Evolutionary conservation across 2,329 filamentous ascomycete species (phyloP), one percentile per base, ranked within the genome.

Genomic region (Berkeleyomyces basicola): DNA sequence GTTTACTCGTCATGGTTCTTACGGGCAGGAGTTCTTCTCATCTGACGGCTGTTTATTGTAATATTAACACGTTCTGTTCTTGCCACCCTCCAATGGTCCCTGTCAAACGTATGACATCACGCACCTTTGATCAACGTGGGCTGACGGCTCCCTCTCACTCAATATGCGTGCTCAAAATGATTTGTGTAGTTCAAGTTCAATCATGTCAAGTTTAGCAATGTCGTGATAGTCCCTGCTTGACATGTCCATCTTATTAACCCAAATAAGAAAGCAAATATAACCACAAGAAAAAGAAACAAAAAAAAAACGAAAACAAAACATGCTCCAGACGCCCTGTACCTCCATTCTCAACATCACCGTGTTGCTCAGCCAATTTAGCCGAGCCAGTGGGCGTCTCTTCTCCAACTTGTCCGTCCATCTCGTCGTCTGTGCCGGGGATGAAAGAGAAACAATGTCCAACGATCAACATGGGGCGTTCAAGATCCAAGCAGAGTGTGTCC

Each of bases 321-420:
- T 42, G 58, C 51, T 47, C 62, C 58, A 33, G 51, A 58, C 62
- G 59, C 58, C 58, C 40, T 42, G 10, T 43, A 36, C 57, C n/a
- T 11, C n/a, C 33, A 5, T 43, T 31, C 11, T 42, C 44, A 40
- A 40, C 40, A 43, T 42, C 7, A 4, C 33, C 33, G 42, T 39
- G n/a, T n/a, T 14, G 33, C 16, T 36, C 42, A 43, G 4, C 14
- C 61, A 47, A 36, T 36, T 37, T 36, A 36, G 16, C 11, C n/a
- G 55, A 55, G 36, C 7, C 47, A n/a, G 10, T 10, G 6, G 33
- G 33, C 16, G 33, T 55, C 39, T 14, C 39, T 31, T 14, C 3
- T 37, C 39, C 31, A n/a, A 36, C 16, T 37, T 37, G 16, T 55
- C 51, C 51, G 51, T 39, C 31, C 36, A 36, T 55, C 33, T 7